phyloP scores from a whole-genome alignment of 805 yeast genomes.

The Zygosaccharomyces siamensis region DNA sequence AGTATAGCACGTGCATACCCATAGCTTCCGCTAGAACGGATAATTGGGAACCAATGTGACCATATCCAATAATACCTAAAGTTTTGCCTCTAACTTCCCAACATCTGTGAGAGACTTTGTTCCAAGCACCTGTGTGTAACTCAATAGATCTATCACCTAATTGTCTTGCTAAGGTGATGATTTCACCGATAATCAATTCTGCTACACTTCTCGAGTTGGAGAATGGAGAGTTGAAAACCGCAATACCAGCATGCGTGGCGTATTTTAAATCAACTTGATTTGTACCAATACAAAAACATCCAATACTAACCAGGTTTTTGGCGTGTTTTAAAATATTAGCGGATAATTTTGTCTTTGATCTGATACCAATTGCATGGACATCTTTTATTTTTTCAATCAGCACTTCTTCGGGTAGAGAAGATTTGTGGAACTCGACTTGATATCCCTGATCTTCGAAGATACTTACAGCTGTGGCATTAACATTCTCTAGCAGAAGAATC shows the following conservation, averaged over 20 bases:
- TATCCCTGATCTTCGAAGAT: conserved; percentile 87
- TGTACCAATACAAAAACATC: conserved; percentile 99
- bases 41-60: conserved; percentile 96
- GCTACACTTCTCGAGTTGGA: conserved; percentile 98
- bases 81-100: conserved; percentile 99
- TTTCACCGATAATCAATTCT: conserved; percentile 92
- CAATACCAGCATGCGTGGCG: conserved; percentile 90
- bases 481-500: conserved; percentile 85
- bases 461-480: conserved; percentile 84
- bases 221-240: conserved; percentile 97
- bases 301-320: conserved; percentile 81
- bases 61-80: conserved; percentile 93
- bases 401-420: conserved; percentile 87
- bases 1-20: conserved; percentile 95
- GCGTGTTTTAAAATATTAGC: conserved; percentile 78
- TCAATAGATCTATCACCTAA: conserved; percentile 94
- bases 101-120: conserved; percentile 89
- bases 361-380: conserved; percentile 95
- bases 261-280: conserved; percentile 91
- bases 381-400: conserved; percentile 88
- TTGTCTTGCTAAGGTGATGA: conserved; percentile 92
- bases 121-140: conserved; percentile 96
- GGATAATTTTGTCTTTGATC: conserved; percentile 91
- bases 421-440: conserved; percentile 90
- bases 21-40: conserved; percentile 95